phyloP scores from a whole-genome alignment of 73 alveolate species.

The Tetrahymena thermophila region DNA sequence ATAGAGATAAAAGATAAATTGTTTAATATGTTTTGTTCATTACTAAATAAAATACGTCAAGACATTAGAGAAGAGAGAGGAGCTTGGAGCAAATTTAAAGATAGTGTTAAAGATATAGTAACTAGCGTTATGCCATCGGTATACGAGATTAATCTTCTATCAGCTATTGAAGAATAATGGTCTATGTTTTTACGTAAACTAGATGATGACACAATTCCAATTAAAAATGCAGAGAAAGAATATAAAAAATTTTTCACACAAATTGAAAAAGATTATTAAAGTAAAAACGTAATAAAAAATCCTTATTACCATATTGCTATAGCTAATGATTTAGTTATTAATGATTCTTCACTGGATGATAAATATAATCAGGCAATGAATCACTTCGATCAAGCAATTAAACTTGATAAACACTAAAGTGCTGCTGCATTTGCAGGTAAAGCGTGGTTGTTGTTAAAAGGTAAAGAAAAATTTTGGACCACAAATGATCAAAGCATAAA shows the following conservation, averaged over 20 bases:
- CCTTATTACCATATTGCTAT: conserved; percentile 2
- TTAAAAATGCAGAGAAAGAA: not conserved
- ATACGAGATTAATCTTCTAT: not conserved
- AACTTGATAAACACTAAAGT: not conserved
- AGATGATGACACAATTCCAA: not conserved
- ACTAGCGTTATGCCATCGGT: not conserved
- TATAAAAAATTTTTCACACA: not conserved
- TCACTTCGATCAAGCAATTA: not conserved
- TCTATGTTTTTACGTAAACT: not conserved
- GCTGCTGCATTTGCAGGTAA: not conserved
- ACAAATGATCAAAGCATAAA: not conserved
- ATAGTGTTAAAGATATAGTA: not conserved
- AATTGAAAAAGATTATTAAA: not conserved
- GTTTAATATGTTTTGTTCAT: not conserved
- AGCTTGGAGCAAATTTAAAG: not conserved
- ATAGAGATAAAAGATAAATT: not conserved
- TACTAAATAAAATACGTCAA: not conserved
- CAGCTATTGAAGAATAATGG: conserved; percentile 4
- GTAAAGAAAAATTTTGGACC: not conserved
- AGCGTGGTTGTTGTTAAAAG: not conserved
- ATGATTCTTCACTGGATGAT: not conserved
- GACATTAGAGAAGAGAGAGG: not conserved
- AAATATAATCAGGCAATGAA: not conserved
- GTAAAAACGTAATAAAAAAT: not conserved
- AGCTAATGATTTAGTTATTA: not conserved